These are phyloP conservation scores for Skeletonema menzelii DNA, from an alignment of 108 stramenopile genomes.

Conservation along the genomic window DNA sequence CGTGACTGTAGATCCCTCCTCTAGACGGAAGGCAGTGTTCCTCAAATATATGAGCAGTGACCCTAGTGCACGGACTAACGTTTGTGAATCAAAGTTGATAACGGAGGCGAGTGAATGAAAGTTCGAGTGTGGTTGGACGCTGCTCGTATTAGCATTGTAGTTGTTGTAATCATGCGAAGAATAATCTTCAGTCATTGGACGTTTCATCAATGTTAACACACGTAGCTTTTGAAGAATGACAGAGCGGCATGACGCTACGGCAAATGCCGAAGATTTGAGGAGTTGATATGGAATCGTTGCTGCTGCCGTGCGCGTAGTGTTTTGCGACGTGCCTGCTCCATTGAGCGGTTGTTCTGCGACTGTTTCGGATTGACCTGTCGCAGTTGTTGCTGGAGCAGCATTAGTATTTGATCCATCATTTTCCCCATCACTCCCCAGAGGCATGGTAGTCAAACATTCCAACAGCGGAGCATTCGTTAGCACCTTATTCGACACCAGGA, in stretches of 20 bases:
- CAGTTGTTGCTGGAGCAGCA: neutral
- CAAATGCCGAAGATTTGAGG: slow-evolving; percentile 73
- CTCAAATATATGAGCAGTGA: slow-evolving; percentile 75
- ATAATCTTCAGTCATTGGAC: slow-evolving; percentile 12
- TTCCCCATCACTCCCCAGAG: slow-evolving; percentile 2
- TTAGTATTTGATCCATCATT: neutral
- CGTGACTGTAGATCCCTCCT: slow-evolving; percentile 64
- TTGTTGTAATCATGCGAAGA: slow-evolving; percentile 14
- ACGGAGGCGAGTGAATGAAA: slow-evolving; percentile 79
- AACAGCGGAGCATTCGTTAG: slow-evolving; percentile 48
- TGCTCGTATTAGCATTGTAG: slow-evolving; percentile 1
- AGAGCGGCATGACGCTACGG: slow-evolving; percentile 60
- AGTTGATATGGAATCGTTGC: slow-evolving; percentile 70
- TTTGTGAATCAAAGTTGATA: slow-evolving; percentile 80
- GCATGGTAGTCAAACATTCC: slow-evolving; percentile 46
- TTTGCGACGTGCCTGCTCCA: neutral
- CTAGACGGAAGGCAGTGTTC: slow-evolving; percentile 68
- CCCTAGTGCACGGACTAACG: slow-evolving; percentile 74
- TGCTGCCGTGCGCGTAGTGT: slow-evolving; percentile 1
- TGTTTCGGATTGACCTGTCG: neutral
- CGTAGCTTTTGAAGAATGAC: slow-evolving; percentile 77
- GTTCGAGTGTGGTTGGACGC: slow-evolving; percentile 5
- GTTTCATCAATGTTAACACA: slow-evolving; percentile 58
- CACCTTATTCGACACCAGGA: slow-evolving; percentile 58
- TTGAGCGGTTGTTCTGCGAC: neutral